Evolutionary conservation across 73 alveolate genomes (phyloP).

Genomic region (Tetrahymena thermophila): DNA sequence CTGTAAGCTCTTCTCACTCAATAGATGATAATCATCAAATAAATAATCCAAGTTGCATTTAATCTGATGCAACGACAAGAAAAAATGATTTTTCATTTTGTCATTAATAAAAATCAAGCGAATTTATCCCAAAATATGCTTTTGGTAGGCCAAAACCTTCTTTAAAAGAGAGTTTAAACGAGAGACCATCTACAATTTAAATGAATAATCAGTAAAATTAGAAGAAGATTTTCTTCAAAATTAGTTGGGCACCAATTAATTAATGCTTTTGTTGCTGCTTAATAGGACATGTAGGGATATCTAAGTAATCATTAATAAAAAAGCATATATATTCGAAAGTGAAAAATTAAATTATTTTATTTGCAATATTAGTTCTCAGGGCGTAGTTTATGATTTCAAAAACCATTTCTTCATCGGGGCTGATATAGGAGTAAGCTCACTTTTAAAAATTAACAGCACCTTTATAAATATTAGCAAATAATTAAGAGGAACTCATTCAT

Average conservation of each 20-base stretch:
- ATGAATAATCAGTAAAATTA: neutral
- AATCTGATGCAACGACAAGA: neutral
- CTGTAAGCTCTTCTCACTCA: neutral
- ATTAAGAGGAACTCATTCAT: neutral
- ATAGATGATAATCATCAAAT: neutral
- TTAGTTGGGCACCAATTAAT: neutral
- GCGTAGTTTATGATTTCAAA: neutral
- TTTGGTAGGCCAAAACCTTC: neutral
- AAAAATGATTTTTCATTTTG: neutral
- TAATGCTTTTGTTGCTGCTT: neutral
- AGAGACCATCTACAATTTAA: neutral
- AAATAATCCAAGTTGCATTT: neutral
- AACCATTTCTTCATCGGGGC: neutral
- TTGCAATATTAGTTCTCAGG: neutral
- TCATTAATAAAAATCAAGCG: neutral
- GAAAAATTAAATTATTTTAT: neutral
- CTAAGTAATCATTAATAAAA: neutral
- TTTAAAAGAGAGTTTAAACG: neutral
- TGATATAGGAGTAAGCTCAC: neutral
- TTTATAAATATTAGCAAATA: neutral
- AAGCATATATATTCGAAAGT: neutral
- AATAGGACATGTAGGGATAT: neutral
- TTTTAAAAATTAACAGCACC: neutral
- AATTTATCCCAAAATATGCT: neutral
- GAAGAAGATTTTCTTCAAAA: neutral